Evolutionary conservation across 768 basidiomycete species (phyloP), one percentile per base, ranked within the genome.

Genomic region (Tricholoma flavovirens): DNA sequence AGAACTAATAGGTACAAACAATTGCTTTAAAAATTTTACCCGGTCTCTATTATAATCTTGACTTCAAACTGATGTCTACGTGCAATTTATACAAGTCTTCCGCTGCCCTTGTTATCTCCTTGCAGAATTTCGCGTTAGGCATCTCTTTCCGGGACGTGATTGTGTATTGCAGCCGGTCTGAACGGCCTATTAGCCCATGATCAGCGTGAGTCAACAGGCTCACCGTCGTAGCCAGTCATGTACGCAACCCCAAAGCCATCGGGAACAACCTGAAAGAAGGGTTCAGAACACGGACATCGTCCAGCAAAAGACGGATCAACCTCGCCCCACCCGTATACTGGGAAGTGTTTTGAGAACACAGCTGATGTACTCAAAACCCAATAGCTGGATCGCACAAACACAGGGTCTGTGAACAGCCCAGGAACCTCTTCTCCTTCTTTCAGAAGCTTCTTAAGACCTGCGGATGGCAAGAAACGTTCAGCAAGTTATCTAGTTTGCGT

Each of bases 201-300:
- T 49, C 22, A 17, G 2, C n/a, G 29, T 29, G 26, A 29, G 30
- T 30, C 29, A 42, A 3, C 24, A 15, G 15, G 68, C 81, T 54
- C 56, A 87, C 88, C 84, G 60, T 90, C 83, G 63, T 83, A 88
- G 36, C 90, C 90, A n/a, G 94, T 94, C 82, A 93, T 86, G 66
- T 98, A 98, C 11, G 93, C 88, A 29, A 98, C 87, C 30, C 95
- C 95, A 66, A 95, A 98, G 1, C 95, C 95, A 60, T 97, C 87
- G 1, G 90, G 86, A 22, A 96, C 92, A 45, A 98, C 90, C 80
- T 81, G 55, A n/a, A 32, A 38, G 8, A 19, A 21, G 30, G 9
- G 55, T 55, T 54, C 29, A 15, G 35, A 36, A 12, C 8, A 10
- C 17, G 17, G n/a, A n/a, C 0, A 15, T 8, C n/a, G 10, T 15